Base-by-base conservation (phyloP, 2,329 filamentous ascomycete genomes). In the Lachnellula arida region DNA sequence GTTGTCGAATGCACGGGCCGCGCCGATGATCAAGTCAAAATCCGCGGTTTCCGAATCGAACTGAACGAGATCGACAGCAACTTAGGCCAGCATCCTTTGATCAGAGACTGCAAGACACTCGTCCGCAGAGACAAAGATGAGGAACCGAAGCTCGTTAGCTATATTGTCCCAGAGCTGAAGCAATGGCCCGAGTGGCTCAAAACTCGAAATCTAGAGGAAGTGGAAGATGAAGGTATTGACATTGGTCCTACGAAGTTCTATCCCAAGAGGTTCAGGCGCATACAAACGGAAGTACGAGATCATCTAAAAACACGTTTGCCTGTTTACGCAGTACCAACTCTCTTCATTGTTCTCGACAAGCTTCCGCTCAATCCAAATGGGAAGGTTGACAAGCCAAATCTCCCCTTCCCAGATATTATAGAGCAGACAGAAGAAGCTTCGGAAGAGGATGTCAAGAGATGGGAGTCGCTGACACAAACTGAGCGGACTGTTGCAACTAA, bases 11-110 rank as follows among this genome's bases (percentile, higher is more conserved):
- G 85, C 67, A 86, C 88, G 9, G 93, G 93, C 22, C 81, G 94
- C 56, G 85, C 85, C 23, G 93, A 97, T 68, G 82, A 87, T 63
- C 93, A 97, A 70, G 89, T 97, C 75, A 99, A 97, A 78, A 93
- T 97, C 62, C 87, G 94, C 58, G 93, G 93, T 1, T 97, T 97
- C 79, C 82, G 93, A 59, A 96, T 99, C 63, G 94, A 99, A 74
- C 84, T 97, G 46, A 88, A 87, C 60, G 94, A 97, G 63, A 97
- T 97, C 63, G 92, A 97, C 71, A 88, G 80, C 43, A 87, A 96
- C 70, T 75, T 97, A 47, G 88, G 84, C 53, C 81, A 85, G 46
- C 83, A 89, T 72, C 84, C 82, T 0, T 74, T 95, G 23, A 82
- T 97, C 23, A 81, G 90, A 42, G 93, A 97, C 63, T 91, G 88